These are phyloP conservation scores for Moelleriella libera DNA, from an alignment of 2,329 filamentous ascomycete genomes.

Conservation along the genomic window DNA sequence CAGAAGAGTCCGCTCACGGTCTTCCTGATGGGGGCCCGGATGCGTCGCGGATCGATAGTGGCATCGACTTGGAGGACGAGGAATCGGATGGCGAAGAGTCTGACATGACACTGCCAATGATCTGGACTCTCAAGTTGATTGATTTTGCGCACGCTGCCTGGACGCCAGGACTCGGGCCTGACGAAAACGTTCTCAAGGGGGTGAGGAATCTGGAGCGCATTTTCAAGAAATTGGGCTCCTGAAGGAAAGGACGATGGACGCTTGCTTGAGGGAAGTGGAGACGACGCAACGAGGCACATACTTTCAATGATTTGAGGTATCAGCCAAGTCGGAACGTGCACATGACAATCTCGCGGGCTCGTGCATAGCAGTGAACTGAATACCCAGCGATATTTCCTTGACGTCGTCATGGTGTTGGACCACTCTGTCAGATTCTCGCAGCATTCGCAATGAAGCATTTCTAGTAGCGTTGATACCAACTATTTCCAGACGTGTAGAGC, in stretches of 20 bases:
- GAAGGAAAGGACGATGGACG: slow-evolving; percentile 1
- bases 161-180: slow-evolving; percentile 67
- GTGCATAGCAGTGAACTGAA: too few relatives aligned
- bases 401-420: too few relatives aligned
- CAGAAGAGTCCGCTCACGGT: slow-evolving; percentile 32
- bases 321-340: too few relatives aligned
- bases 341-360: too few relatives aligned
- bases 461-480: too few relatives aligned
- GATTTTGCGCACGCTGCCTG: slow-evolving; percentile 91
- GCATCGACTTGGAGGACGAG: slow-evolving; percentile 33
- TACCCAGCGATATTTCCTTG: too few relatives aligned
- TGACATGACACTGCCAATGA: slow-evolving; percentile 39
- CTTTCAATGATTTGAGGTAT: too few relatives aligned
- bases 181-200: slow-evolving; percentile 69
- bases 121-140: slow-evolving; percentile 76
- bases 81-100: slow-evolving; percentile 22
- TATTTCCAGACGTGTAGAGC: too few relatives aligned
- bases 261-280: neutral
- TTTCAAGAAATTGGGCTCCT: slow-evolving; percentile 47
- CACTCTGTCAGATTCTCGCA: too few relatives aligned
- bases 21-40: slow-evolving; percentile 12
- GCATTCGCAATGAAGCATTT: too few relatives aligned
- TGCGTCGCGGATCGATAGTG: slow-evolving; percentile 38
- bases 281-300: too few relatives aligned
- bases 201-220: slow-evolving; percentile 59